Conservation (phyloP, 805 yeast species). For the Pichia heedii region DNA sequence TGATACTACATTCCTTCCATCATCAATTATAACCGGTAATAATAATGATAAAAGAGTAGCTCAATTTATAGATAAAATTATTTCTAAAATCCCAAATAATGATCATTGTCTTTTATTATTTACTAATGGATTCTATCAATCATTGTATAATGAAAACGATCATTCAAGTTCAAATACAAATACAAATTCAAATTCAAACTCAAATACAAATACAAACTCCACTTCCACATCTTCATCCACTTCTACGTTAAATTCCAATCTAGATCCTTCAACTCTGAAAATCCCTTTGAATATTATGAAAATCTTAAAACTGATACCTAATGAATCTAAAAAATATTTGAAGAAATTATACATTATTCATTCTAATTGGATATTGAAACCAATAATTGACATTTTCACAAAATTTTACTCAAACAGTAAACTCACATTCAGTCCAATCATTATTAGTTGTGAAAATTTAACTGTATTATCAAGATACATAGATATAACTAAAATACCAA, state of each 20-base stretch:
- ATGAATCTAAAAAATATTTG: slow-evolving; percentile 43
- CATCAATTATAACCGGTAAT: slow-evolving; percentile 31
- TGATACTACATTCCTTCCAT: slow-evolving; percentile 75
- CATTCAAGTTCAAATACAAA: not conserved
- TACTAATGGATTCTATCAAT: slow-evolving; percentile 65
- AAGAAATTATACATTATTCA: slow-evolving; percentile 71
- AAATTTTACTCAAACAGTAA: slow-evolving; percentile 35
- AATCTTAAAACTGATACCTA: slow-evolving; percentile 48
- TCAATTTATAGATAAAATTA: slow-evolving; percentile 48
- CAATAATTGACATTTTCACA: slow-evolving; percentile 61
- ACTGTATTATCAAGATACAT: slow-evolving; percentile 37
- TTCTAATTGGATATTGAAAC: slow-evolving; percentile 81
- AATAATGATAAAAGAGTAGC: slow-evolving; percentile 27
- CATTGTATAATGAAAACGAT: slow-evolving; percentile 4
- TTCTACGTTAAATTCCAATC: too few species aligned
- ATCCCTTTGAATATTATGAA: slow-evolving; percentile 29
- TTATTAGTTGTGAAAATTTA: slow-evolving; percentile 29
- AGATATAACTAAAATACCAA: slow-evolving; percentile 69
- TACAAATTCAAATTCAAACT: too few species aligned
- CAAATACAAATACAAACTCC: too few species aligned
- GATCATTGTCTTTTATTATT: slow-evolving; percentile 66
- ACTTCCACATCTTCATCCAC: too few species aligned
- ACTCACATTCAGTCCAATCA: slow-evolving; percentile 10
- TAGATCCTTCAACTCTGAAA: slow-evolving; percentile 10
- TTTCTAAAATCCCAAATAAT: slow-evolving; percentile 48